A percentile compares a stretch with the other conserved stretches of the same genome.
These are phyloP conservation scores for Solanum habrochaites DNA, from an alignment of 257 asterid genomes.

Conservation along the genomic window DNA sequence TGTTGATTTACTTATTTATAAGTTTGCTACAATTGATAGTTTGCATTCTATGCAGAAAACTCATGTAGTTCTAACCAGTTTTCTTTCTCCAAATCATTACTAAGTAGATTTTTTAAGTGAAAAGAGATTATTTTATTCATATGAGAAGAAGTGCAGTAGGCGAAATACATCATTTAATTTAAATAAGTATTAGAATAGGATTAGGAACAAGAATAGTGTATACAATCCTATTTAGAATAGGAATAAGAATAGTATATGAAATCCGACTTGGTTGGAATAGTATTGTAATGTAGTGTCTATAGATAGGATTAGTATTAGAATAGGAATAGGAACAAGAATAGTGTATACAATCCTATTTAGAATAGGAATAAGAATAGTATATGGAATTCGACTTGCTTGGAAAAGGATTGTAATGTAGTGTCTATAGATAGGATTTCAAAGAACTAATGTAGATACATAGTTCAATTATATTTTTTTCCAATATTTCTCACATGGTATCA, in stretches of 20 bases:
- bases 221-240: neutral
- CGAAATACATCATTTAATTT: neutral
- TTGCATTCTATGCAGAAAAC: neutral
- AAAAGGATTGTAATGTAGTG: neutral
- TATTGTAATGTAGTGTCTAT: neutral
- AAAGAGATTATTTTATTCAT: neutral
- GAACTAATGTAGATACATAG: neutral
- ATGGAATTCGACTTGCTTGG: neutral
- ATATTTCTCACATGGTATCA: neutral
- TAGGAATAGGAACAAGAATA: neutral
- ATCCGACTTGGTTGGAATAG: neutral
- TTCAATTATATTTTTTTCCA: neutral
- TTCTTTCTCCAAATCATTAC: neutral
- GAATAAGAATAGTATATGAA: neutral
- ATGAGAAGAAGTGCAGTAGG: neutral
- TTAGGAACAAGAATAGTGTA: neutral
- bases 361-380: neutral
- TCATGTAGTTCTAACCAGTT: neutral
- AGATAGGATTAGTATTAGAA: neutral
- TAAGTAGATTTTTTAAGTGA: neutral
- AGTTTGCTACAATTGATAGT: neutral
- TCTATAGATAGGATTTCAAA: neutral
- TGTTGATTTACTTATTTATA: neutral
- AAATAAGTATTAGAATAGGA: neutral
- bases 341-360: neutral